Conservation (phyloP, 352 stramenopile species). For the Thraustochytrium striatum region DNA sequence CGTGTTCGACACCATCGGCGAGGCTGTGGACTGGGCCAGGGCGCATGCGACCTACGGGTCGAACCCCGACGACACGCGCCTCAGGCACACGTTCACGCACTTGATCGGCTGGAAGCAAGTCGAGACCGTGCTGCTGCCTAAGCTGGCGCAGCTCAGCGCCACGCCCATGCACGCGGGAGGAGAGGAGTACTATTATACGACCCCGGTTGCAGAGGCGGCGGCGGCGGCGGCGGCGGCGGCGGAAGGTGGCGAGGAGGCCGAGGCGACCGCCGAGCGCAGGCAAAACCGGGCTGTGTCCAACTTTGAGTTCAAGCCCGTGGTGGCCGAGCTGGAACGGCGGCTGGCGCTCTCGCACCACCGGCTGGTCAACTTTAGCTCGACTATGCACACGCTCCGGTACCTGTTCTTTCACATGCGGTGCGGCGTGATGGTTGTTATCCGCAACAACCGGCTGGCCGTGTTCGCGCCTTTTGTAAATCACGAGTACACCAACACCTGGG, state of each 20-base stretch:
- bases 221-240: neutral
- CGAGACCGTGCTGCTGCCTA: conserved; percentile 55
- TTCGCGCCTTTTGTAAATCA: conserved; percentile 96
- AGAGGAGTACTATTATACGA: conserved; percentile 48
- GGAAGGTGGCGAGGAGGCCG: neutral
- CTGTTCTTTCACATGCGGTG: conserved; percentile 97
- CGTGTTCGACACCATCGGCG: conserved; percentile 65
- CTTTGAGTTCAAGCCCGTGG: conserved; percentile 49
- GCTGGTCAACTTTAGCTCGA: conserved; percentile 68
- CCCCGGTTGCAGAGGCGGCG: conserved; percentile 43
- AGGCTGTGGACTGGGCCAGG: conserved; percentile 62
- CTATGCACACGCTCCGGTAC: conserved; percentile 92
- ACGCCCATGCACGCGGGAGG: conserved; percentile 22
- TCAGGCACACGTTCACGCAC: conserved; percentile 85
- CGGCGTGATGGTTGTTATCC: conserved; percentile 97
- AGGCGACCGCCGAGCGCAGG: neutral
- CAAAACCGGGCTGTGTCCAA: conserved; percentile 17
- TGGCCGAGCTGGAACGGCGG: conserved; percentile 65
- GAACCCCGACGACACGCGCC: conserved; percentile 79
- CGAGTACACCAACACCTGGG: conserved; percentile 94
- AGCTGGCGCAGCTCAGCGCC: conserved; percentile 50
- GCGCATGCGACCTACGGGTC: conserved; percentile 58
- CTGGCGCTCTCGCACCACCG: conserved; percentile 63
- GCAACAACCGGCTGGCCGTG: conserved; percentile 83
- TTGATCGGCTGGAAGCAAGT: conserved; percentile 78